Evolutionary conservation across 176 grass and related monocot species (phyloP).

Genomic region (Triticum aestivum): DNA sequence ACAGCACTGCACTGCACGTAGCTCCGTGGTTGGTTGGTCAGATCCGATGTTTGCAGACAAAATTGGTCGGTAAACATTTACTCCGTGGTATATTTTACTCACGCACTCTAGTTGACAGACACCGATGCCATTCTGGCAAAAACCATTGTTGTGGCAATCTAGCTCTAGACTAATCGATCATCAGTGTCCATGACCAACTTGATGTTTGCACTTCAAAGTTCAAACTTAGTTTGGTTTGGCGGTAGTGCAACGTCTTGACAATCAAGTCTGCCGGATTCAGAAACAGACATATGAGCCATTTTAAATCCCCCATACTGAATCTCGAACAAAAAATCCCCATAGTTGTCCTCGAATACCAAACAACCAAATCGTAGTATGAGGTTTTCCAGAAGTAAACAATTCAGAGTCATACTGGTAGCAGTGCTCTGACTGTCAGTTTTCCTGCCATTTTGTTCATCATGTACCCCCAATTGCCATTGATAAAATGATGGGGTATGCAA

Average conservation of each 20-base stretch:
- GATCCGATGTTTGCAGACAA: slow-evolving; percentile 11
- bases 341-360: too few relatives aligned
- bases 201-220: not conserved
- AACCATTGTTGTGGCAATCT: not conserved
- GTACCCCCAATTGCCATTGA: not conserved
- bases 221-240: not conserved
- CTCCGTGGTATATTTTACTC: not conserved
- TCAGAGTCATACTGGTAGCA: too few relatives aligned
- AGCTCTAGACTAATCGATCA: not conserved
- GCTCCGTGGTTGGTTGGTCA: slow-evolving; percentile 18
- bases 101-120: not conserved
- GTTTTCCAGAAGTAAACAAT: too few relatives aligned
- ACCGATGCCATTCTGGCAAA: not conserved
- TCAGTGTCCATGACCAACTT: not conserved
- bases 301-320: too few relatives aligned
- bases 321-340: too few relatives aligned
- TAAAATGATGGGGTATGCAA: not conserved
- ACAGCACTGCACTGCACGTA: not conserved
- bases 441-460: not conserved
- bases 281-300: too few relatives aligned
- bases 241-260: too few relatives aligned
- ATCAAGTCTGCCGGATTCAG: too few relatives aligned
- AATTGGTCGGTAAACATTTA: slow-evolving; percentile 16
- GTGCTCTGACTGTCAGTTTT: not conserved
- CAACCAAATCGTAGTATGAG: too few relatives aligned